Conservation (phyloP, 202 grass and related monocot species). For the Alloteropsis angusta region DNA sequence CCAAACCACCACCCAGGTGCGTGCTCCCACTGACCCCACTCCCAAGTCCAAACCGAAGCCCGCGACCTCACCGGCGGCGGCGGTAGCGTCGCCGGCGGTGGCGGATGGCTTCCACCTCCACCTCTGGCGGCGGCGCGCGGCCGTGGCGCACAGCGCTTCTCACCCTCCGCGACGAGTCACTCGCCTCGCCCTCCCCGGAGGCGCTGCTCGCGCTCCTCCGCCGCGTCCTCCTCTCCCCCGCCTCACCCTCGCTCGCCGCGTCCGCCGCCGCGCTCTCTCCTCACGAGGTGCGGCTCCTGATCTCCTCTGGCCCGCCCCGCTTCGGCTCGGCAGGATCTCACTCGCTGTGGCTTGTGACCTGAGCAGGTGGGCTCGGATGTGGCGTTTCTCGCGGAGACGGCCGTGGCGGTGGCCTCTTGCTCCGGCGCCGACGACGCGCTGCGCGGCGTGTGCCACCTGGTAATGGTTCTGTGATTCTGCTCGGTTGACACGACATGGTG, state of each 20-base stretch:
- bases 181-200: constrained; percentile 40
- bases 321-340: constrained; percentile 9
- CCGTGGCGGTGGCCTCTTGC: constrained; percentile 32
- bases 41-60: neutral
- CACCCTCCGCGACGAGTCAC: constrained; percentile 80
- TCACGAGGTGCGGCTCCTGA: constrained; percentile 45
- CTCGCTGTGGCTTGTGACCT: neutral
- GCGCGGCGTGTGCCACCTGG: constrained; percentile 58
- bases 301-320: neutral
- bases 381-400: constrained; percentile 66
- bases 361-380: constrained; percentile 76
- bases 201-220: constrained; percentile 64
- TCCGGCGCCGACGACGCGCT: constrained; percentile 35
- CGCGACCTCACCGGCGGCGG: neutral
- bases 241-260: constrained; percentile 37
- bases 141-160: constrained; percentile 82
- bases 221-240: constrained; percentile 42
- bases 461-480: constrained; percentile 23
- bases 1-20: neutral
- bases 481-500: neutral
- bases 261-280: constrained; percentile 46
- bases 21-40: neutral
- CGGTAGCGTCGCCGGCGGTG: neutral
- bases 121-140: constrained; percentile 21
- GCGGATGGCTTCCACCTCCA: constrained; percentile 41